Base-by-base conservation (phyloP, 2,329 filamentous ascomycete genomes). In the Capronia americana region DNA sequence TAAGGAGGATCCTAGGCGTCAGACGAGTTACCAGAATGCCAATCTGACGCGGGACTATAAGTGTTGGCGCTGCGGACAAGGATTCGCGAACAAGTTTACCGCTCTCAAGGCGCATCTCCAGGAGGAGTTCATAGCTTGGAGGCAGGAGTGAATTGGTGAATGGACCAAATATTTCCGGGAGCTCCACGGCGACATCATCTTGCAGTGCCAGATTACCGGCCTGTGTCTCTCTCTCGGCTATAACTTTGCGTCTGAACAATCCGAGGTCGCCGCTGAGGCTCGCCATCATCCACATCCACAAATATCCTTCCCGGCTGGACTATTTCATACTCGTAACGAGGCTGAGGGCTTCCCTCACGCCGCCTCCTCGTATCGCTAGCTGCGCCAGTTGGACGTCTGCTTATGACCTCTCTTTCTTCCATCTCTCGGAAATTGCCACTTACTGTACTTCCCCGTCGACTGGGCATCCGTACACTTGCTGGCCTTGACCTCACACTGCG, bases 11-110 rank as follows among this genome's bases (percentile, higher is more conserved):
- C 77, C 79, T 54, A 81, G 92, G 66, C 83, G 89, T 69, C 75
- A 87, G 63, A 84, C 87, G 0, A 82, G 80, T 0, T 71, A 71
- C 51, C 71, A 73, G 57, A 79, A 78, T 65, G 80, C 84, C 62
- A 83, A 84, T 20, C 93, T 90, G 78, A 78, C 93, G 69, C 80
- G 84, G 41, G 88, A 92, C 66, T 84, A 97, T 77, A 79, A 80
- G 69, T 98, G 95, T 77, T 98, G 95, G 94, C 85, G 92, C 59
- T 98, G 95, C 79, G 87, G 88, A 1, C 79, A 78, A 77, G 85
- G 87, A 60, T 97, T 95, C 78, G 86, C 85, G 23, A 92, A 91
- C 71, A 86, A 84, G 75, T 96, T 97, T 77, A 82, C 85, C 70
- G 83, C 83, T 76, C 77, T 97, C 61, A 95, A 95, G 78, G 83